A percentile compares a stretch with the other conserved stretches of the same genome.
Conservation (phyloP, 2,329 filamentous ascomycete genomes). For the Helotiales sp. region DNA sequence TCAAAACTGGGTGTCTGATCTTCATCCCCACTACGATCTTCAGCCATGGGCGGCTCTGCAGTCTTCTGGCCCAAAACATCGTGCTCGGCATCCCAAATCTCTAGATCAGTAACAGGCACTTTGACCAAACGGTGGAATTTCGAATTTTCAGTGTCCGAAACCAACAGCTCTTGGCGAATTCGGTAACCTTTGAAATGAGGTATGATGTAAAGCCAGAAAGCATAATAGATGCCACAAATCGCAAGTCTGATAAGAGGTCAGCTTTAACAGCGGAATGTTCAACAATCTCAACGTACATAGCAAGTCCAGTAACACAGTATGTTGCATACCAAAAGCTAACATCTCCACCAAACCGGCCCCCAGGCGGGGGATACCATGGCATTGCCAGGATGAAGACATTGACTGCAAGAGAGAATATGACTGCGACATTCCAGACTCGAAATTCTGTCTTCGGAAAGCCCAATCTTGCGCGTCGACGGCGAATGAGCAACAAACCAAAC, state of each 20-base stretch:
- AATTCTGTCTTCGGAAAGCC: slow-evolving; percentile 52
- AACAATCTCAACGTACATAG: slow-evolving; percentile 48
- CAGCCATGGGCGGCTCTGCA: too few species aligned
- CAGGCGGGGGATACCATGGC: slow-evolving; percentile 69
- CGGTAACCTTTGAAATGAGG: slow-evolving; percentile 57
- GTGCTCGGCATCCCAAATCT: slow-evolving; percentile 56
- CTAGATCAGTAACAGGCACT: slow-evolving; percentile 49
- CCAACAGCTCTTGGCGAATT: slow-evolving; percentile 37
- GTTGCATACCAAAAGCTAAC: slow-evolving; percentile 76
- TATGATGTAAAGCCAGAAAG: slow-evolving; percentile 27
- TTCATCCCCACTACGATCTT: too few species aligned
- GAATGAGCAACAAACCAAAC: slow-evolving; percentile 57
- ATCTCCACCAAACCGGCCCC: slow-evolving; percentile 53
- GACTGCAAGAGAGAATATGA: slow-evolving; percentile 60
- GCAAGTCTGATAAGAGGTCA: too few species aligned
- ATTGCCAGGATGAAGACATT: slow-evolving; percentile 65
- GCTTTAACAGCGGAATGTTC: too few species aligned
- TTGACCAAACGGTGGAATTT: slow-evolving; percentile 49
- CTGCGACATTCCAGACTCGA: slow-evolving; percentile 55
- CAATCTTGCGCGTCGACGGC: slow-evolving; percentile 52
- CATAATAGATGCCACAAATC: background rate
- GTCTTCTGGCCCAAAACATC: too few species aligned
- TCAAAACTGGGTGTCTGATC: too few species aligned
- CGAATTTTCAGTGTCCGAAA: slow-evolving; percentile 45
- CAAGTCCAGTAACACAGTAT: slow-evolving; percentile 65